These are phyloP conservation scores for Bothriochloa decipiens DNA, from an alignment of 176 grass and related monocot species.

Conservation along the genomic window DNA sequence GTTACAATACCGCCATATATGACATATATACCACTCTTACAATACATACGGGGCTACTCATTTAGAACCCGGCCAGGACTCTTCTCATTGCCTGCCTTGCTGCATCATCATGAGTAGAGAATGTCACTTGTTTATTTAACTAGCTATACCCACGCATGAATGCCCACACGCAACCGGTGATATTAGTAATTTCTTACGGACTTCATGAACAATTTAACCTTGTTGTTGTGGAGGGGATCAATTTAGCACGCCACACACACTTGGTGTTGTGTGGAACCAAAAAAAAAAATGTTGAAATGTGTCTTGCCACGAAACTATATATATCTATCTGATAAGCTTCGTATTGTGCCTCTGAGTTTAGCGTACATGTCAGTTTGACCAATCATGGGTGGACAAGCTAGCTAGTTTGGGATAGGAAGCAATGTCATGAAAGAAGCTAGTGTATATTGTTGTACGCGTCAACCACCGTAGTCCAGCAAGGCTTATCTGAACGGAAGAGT, in stretches of 20 bases:
- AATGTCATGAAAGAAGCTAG: constrained; percentile 2
- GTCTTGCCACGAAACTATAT: background rate
- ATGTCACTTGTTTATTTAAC: background rate
- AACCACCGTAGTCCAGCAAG: constrained; percentile 18
- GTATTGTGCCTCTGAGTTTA: background rate
- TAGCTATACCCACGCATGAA: no score
- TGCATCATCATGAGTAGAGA: background rate
- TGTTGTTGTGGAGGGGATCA: no score
- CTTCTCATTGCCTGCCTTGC: background rate
- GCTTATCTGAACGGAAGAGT: constrained; percentile 5
- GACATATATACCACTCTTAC: no score
- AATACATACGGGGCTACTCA: no score
- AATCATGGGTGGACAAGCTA: background rate
- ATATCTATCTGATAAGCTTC: background rate
- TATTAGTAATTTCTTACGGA: no score
- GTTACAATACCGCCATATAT: no score
- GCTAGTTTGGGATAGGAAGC: background rate
- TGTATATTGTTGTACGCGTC: constrained; percentile 9
- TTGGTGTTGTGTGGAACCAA: no score
- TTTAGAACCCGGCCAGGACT: background rate
- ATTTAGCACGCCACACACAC: no score
- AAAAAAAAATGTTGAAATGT: background rate
- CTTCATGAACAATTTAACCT: no score
- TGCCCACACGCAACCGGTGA: no score
- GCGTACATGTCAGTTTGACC: background rate